Base-by-base conservation (phyloP, 1,139 yeast genomes). In the Saccharomyces pastorianus region DNA sequence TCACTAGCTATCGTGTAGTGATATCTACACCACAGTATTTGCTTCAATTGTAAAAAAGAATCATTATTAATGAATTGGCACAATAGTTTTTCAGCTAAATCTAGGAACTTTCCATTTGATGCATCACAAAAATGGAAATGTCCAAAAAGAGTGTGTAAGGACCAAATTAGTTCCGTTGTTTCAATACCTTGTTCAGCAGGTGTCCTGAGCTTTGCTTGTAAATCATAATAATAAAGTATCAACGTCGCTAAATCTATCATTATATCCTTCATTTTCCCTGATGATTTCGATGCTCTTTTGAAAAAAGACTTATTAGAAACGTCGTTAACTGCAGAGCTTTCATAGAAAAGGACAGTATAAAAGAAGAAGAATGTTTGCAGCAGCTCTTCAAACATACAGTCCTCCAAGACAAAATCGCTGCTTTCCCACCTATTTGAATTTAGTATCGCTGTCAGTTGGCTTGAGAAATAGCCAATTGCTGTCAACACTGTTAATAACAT, bases 91-190 rank as follows among this genome's bases (percentile, higher is more conserved):
- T 89, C 85, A 1, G 85, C 74, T 48, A 86, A 71, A 31, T 76
- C 76, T 49, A 93, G 72, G 58, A 90, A 83, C 4, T 75, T 67
- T 0, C 96, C 95, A 46, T 77, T 68, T 0, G 84, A 78, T 6
- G 81, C 71, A 53, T 82, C 85, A 71, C 99, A 93, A 55, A 85
- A 79, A 7, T 80, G 78, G 47, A 89, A 73, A 1, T 73, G 66
- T 0, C 97, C 97, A 7, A 90, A 69, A 51, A 88, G 85, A 11
- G 81, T 83, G 66, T 93, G 99, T 2, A 89, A 68, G 9, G 78
- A 68, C 49, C 82, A 76, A 26, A 86, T 67, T 28, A 85, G 68
- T 9, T 54, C 54, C 5, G 60, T 56, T 1, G 58, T 54, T 20
- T 50, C 20, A 57, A 38, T 2, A 32, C 46, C 55, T 70, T 48